Percentiles rank a stretch among this genome's conserved stretches.
phyloP scores from a whole-genome alignment of 176 grass and related monocot species.

The Puya raimondii region DNA sequence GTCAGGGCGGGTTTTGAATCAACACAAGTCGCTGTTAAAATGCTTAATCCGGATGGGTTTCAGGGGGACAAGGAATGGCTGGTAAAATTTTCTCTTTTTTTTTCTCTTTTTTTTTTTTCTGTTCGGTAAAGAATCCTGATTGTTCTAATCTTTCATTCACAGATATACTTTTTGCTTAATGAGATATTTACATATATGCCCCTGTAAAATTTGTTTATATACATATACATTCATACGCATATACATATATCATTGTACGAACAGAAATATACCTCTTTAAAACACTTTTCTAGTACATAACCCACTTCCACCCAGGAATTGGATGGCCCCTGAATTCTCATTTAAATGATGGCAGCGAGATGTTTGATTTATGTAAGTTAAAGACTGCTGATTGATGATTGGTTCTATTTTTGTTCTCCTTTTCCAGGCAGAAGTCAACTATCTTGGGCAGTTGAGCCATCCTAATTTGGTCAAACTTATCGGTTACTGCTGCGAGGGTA shows the following conservation, averaged over 20 bases:
- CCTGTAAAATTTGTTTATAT: no score
- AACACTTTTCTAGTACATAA: no score
- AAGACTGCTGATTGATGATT: slow-evolving; percentile 4
- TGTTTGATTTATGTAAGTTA: background rate
- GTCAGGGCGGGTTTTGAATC: slow-evolving; percentile 61
- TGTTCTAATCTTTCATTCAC: background rate
- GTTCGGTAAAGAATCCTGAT: background rate
- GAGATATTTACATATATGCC: no score
- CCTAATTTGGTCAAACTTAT: slow-evolving; percentile 87
- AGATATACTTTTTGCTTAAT: no score
- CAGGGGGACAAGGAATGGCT: slow-evolving; percentile 99
- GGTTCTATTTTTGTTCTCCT: slow-evolving; percentile 3
- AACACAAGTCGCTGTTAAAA: slow-evolving; percentile 82
- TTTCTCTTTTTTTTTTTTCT: slow-evolving; percentile 3
- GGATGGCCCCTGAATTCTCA: no score
- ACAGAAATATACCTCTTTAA: no score
- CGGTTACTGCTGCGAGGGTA: slow-evolving; percentile 90
- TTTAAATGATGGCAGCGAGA: no score
- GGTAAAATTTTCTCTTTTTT: slow-evolving; percentile 30
- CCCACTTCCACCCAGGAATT: no score
- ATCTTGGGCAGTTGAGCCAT: slow-evolving; percentile 93
- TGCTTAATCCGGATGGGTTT: slow-evolving; percentile 84
- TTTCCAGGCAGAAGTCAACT: slow-evolving; percentile 94
- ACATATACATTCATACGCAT: no score
- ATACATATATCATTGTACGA: no score